Evolutionary conservation across 2,329 filamentous ascomycete species (phyloP), one percentile per base, ranked within the genome.

Genomic region (Penicillium sp.): DNA sequence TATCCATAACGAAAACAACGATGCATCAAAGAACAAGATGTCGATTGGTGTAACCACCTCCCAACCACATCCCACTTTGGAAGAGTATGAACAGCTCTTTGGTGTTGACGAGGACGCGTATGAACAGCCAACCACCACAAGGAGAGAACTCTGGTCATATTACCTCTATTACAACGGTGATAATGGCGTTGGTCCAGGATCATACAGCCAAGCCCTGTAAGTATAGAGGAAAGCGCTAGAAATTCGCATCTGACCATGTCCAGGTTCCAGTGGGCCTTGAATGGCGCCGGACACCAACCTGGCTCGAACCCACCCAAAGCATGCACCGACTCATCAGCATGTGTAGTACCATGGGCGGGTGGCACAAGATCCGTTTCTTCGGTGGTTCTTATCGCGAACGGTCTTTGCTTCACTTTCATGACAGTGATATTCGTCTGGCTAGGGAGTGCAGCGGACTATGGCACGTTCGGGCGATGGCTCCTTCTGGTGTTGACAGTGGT

Each of bases 121-220:
- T 51, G 64, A 70, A 7, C 71, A 75, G 46, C 73, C 74, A 7
- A 74, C 73, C 14, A 76, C 73, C 5, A 74, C 71, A 2, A 67
- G 68, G 16, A 73, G 66, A 54, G 74, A 77, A 48, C 58, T 76
- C 4, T 76, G 73, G 74, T 71, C 74, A 6, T 76, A 76, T 46
- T 77, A 77, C 55, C 69, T 76, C 11, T 76, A 77, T 53, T 76
- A 74, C 55, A 76, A 76, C 51, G 74, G 74, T 63, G 70, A 77
- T 48, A 76, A 76, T 60, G 74, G 74, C 3, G 74, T 77, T 32
- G 74, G 74, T 4, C 73, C 73, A 1, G 68, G 68, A 27, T 73
- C 72, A 4, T 76, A 76, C 56, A 70, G 70, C n/a, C 70, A 72
- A 61, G 68, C 73, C 40, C 63, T 76, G 70, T 70, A 60, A 35